phyloP scores from a whole-genome alignment of 805 yeast species.

The Priceomyces medius region DNA sequence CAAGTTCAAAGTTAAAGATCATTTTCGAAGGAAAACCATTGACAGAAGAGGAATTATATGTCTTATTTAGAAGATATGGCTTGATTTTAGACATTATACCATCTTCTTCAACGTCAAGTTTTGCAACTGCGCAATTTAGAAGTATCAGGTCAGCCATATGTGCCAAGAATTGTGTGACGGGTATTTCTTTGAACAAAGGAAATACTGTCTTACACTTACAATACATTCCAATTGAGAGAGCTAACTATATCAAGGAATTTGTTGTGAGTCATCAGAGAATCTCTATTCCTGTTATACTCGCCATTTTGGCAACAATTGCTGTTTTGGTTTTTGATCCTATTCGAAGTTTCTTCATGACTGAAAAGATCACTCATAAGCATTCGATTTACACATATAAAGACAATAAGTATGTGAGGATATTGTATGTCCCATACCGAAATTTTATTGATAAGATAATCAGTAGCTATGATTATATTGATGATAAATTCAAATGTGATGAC shows the following conservation, averaged over 20 bases:
- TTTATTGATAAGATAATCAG: slow-evolving; percentile 25
- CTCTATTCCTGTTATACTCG: slow-evolving; percentile 75
- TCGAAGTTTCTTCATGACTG: slow-evolving; percentile 73
- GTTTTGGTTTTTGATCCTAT: slow-evolving; percentile 92
- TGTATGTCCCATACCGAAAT: slow-evolving; percentile 27
- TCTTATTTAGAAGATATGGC: slow-evolving; percentile 85
- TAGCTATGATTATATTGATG: slow-evolving; percentile 39
- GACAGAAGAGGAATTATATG: slow-evolving; percentile 77
- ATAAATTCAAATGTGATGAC: slow-evolving; percentile 14
- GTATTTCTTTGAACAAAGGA: slow-evolving; percentile 55
- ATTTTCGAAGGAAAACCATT: slow-evolving; percentile 74
- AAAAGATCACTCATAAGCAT: slow-evolving; percentile 63
- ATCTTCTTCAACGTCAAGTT: slow-evolving; percentile 42
- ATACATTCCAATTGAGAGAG: slow-evolving; percentile 58
- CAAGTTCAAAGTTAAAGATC: slow-evolving; percentile 61
- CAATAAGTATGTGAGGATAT: slow-evolving; percentile 24
- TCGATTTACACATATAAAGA: slow-evolving; percentile 49
- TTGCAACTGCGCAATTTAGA: slow-evolving; percentile 57
- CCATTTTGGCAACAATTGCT: slow-evolving; percentile 75
- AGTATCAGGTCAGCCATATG: slow-evolving; percentile 67
- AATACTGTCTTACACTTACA: slow-evolving; percentile 67
- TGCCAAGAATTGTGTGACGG: slow-evolving; percentile 90
- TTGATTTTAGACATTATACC: slow-evolving; percentile 72
- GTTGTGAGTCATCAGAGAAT: slow-evolving; percentile 77
- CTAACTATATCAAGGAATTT: slow-evolving; percentile 54